Conservation (phyloP, 2,329 filamentous ascomycete genomes). For the Ophiostoma sp. region DNA sequence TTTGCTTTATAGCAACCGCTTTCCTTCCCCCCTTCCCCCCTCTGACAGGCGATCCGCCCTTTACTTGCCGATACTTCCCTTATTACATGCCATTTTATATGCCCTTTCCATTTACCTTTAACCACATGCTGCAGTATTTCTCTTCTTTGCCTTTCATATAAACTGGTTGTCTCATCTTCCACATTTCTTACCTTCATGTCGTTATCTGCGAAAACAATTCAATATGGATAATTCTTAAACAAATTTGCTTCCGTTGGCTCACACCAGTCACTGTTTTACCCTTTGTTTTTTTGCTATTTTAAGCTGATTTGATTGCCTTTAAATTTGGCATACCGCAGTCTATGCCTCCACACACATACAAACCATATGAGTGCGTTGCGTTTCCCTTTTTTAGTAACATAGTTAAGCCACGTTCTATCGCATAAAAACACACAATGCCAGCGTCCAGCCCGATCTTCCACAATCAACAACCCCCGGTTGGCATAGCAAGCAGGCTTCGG, state of each 20-base stretch:
- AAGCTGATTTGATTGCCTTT: too few species aligned
- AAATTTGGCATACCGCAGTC: too few species aligned
- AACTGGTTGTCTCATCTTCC: neutral
- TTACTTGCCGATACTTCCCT: neutral
- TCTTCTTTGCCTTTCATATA: neutral
- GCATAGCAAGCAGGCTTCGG: too few species aligned
- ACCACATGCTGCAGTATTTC: neutral
- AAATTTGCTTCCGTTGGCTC: neutral
- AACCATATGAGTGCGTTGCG: too few species aligned
- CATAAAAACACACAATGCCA: too few species aligned
- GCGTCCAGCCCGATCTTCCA: too few species aligned
- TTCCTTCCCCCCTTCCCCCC: neutral
- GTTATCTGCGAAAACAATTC: neutral
- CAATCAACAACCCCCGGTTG: too few species aligned
- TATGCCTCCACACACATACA: too few species aligned
- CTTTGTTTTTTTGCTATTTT: too few species aligned
- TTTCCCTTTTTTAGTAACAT: too few species aligned
- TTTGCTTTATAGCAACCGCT: neutral
- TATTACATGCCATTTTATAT: neutral
- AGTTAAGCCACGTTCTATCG: too few species aligned
- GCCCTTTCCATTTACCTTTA: neutral
- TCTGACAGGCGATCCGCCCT: neutral
- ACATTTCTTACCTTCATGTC: neutral
- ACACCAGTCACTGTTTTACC: too few species aligned
- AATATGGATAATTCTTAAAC: neutral